A percentile compares a stretch with the other conserved stretches of the same genome.
These are phyloP conservation scores for Ogataea degrootiae DNA, from an alignment of 805 yeast genomes.

Conservation along the genomic window DNA sequence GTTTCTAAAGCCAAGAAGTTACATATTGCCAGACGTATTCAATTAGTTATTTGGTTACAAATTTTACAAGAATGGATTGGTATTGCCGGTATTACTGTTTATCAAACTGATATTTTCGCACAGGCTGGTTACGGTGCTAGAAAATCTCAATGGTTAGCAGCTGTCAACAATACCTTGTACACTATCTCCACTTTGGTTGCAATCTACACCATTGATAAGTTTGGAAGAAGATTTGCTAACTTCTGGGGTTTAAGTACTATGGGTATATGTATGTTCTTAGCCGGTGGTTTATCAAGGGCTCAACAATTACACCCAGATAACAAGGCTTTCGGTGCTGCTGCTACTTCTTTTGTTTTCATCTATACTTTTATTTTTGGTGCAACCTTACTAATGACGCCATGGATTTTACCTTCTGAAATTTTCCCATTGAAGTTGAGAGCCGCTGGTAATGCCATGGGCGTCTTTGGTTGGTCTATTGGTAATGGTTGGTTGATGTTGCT, in stretches of 20 bases:
- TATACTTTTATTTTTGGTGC: constrained; percentile 32
- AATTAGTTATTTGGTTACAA: constrained; percentile 31
- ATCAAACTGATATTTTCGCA: constrained; percentile 37
- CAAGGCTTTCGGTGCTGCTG: constrained; percentile 30
- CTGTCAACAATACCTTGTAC: constrained; percentile 17
- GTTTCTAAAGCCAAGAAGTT: constrained; percentile 16
- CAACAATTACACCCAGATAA: constrained; percentile 24
- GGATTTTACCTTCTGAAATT: constrained; percentile 22
- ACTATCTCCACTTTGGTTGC: constrained; percentile 24
- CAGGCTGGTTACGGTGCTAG: constrained; percentile 23
- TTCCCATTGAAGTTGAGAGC: constrained; percentile 25
- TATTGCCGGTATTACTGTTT: constrained; percentile 36
- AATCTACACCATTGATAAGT: constrained; percentile 28
- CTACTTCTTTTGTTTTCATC: constrained; percentile 33
- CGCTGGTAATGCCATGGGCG: constrained; percentile 25
- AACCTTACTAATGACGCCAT: constrained; percentile 21
- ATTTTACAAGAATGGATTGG: constrained; percentile 39
- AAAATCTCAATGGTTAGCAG: constrained; percentile 27
- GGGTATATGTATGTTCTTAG: constrained; percentile 40
- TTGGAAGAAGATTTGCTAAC: constrained; percentile 43
- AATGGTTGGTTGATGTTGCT: constrained; percentile 32
- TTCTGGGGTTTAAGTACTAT: constrained; percentile 31
- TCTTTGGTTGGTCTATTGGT: constrained; percentile 28
- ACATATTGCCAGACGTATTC: constrained; percentile 23
- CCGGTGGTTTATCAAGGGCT: constrained; percentile 31